A percentile compares a stretch with the other conserved stretches of the same genome.
phyloP scores from a whole-genome alignment of 306 rosid genomes.

The Hippophae tibetana region DNA sequence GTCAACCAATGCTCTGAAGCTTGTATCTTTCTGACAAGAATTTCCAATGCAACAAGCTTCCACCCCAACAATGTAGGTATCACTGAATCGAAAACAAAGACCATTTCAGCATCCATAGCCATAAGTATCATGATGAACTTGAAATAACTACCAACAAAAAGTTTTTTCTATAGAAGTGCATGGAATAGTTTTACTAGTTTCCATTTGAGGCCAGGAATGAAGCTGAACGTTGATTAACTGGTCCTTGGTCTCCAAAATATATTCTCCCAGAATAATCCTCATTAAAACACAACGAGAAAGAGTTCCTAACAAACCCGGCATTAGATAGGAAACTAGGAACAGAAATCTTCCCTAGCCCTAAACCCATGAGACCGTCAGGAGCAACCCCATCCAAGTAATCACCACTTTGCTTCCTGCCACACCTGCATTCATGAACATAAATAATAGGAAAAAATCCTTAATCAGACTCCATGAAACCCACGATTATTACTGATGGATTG shows the following conservation, averaged over 20 bases:
- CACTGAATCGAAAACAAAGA: constrained; percentile 22
- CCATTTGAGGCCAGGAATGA: constrained; percentile 35
- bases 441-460: constrained; percentile 1
- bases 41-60: constrained; percentile 45
- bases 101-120: not conserved
- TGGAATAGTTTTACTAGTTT: constrained; percentile 29
- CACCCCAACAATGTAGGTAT: constrained; percentile 34
- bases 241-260: constrained; percentile 52
- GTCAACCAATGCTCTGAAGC: constrained; percentile 40
- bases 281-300: constrained; percentile 49
- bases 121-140: not conserved
- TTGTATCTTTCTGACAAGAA: constrained; percentile 37
- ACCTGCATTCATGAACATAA: constrained; percentile 30
- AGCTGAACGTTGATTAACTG: constrained; percentile 38
- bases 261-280: constrained; percentile 53
- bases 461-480: not conserved
- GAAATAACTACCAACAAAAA: not conserved
- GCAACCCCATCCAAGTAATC: constrained; percentile 50
- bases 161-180: not conserved
- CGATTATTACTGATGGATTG: too few relatives aligned
- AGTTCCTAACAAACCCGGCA: constrained; percentile 42
- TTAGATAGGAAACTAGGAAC: constrained; percentile 57
- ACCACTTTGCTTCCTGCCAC: constrained; percentile 59
- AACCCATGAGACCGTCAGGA: constrained; percentile 63
- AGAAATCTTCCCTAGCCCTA: constrained; percentile 55